These are phyloP conservation scores for Beauveria varroae DNA, from an alignment of 2,329 filamentous ascomycete genomes.

Conservation along the genomic window DNA sequence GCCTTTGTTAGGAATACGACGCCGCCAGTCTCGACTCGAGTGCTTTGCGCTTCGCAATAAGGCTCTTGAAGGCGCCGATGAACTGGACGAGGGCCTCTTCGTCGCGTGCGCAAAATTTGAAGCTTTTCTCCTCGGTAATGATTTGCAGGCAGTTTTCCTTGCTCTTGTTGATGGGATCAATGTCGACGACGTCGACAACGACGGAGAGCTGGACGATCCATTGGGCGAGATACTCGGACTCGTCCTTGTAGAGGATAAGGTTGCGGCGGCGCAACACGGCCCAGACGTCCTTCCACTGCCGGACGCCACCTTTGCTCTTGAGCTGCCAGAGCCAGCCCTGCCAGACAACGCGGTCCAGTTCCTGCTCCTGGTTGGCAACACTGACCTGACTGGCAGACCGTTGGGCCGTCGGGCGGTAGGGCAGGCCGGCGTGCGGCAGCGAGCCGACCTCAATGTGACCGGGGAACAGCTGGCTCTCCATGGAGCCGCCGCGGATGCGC, in stretches of 20 bases:
- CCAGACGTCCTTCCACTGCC: conserved; percentile 94
- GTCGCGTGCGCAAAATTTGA: conserved; percentile 66
- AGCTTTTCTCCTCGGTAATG: conserved; percentile 85
- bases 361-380: conserved; percentile 48
- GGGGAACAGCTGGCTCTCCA: conserved; percentile 39
- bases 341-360: conserved; percentile 85
- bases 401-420: conserved; percentile 18
- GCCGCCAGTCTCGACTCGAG: conserved; percentile 43
- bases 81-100: conserved; percentile 80
- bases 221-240: conserved; percentile 79
- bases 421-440: conserved; percentile 1
- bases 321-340: conserved; percentile 85
- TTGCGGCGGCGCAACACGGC: conserved; percentile 80
- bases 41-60: conserved; percentile 64
- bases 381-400: conserved; percentile 59
- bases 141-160: conserved; percentile 86
- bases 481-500: conserved; percentile 41
- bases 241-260: conserved; percentile 87
- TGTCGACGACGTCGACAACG: conserved; percentile 86
- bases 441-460: conserved; percentile 13
- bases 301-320: conserved; percentile 72
- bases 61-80: conserved; percentile 84
- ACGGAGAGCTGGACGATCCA: conserved; percentile 71
- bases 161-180: conserved; percentile 76
- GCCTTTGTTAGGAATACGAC: background rate